Percentiles rank a stretch among this genome's conserved stretches.
phyloP scores from a whole-genome alignment of 208 protist species.

The Phytomonas sp. region DNA sequence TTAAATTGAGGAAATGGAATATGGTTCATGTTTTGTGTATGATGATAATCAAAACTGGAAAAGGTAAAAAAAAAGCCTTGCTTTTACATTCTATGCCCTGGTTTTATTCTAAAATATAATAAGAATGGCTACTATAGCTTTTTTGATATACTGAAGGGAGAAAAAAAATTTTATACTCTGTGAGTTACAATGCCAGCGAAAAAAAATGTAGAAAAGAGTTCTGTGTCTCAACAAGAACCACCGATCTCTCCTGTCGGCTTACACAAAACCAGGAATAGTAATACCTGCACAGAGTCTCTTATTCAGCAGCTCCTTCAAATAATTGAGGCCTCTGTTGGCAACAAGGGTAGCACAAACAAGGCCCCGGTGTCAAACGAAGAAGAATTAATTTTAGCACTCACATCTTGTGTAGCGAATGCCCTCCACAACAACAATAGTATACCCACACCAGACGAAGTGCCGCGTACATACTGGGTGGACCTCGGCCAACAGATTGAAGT shows the following conservation, averaged over 20 bases:
- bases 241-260: neutral
- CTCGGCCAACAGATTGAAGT: constrained; percentile 61
- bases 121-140: neutral
- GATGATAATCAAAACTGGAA: neutral
- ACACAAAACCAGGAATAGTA: neutral
- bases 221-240: neutral
- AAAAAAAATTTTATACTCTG: neutral
- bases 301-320: neutral
- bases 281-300: neutral
- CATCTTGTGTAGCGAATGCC: constrained; percentile 33
- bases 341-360: neutral
- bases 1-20: neutral
- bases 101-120: neutral
- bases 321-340: neutral
- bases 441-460: neutral
- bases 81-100: neutral
- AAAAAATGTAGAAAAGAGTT: neutral
- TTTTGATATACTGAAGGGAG: neutral
- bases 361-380: constrained; percentile 1
- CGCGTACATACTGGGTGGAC: constrained; percentile 40
- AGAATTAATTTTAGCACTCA: constrained; percentile 20
- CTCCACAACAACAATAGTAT: constrained; percentile 24
- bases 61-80: neutral
- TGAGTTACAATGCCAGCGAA: neutral
- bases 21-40: neutral